A percentile compares a stretch with the other conserved stretches of the same genome.
Evolutionary conservation across 31 red algal species (phyloP).

Genomic region (Odonthalia washingtoniensis): DNA sequence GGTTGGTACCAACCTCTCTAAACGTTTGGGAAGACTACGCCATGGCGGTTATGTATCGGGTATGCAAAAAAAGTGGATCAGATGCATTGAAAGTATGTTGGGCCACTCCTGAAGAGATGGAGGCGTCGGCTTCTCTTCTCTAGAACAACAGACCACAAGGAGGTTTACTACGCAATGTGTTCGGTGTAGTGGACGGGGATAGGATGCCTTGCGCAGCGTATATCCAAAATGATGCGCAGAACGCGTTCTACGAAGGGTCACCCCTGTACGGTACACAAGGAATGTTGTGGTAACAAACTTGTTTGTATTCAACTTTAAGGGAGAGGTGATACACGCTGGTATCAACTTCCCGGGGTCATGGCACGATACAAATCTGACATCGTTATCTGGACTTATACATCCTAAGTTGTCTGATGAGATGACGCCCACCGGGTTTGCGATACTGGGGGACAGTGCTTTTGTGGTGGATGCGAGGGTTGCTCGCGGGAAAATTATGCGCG

Average conservation of each 20-base stretch:
- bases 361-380: constrained; percentile 34
- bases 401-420: constrained; percentile 22
- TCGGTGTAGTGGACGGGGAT: constrained; percentile 35
- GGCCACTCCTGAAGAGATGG: neutral
- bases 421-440: constrained; percentile 41
- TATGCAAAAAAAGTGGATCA: too few species aligned
- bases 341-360: constrained; percentile 37
- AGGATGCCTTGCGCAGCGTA: neutral
- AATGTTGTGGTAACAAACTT: constrained; percentile 47
- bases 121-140: neutral
- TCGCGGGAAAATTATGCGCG: constrained; percentile 26
- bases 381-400: constrained; percentile 23
- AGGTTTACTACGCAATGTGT: neutral
- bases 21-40: too few species aligned
- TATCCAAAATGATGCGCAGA: neutral
- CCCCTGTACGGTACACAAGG: too few species aligned
- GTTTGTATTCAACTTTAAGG: constrained; percentile 42
- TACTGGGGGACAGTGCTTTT: constrained; percentile 45
- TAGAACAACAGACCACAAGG: neutral
- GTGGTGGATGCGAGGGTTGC: neutral
- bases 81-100: constrained; percentile 14
- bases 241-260: constrained; percentile 54
- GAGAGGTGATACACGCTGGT: constrained; percentile 29
- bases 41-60: too few species aligned
- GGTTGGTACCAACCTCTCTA: too few species aligned